phyloP scores from a whole-genome alignment of 2,329 filamentous ascomycete species.

The Zymoseptoria brevis region DNA sequence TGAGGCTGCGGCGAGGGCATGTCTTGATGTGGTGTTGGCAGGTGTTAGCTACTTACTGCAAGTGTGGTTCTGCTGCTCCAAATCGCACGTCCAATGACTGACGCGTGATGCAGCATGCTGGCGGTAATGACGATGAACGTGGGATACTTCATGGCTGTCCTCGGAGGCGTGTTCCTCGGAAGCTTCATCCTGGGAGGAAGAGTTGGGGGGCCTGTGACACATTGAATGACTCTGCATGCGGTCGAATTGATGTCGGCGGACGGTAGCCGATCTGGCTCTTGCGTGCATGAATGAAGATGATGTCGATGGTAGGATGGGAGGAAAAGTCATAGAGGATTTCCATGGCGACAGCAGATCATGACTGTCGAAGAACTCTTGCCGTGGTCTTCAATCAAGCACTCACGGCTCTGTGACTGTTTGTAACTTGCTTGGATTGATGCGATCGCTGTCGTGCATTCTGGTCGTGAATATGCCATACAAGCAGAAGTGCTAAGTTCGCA shows the following conservation, averaged over 20 bases:
- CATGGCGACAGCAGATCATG: no score
- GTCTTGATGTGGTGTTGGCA: constrained; percentile 58
- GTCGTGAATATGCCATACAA: no score
- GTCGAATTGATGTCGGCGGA: background rate
- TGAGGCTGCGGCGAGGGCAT: constrained; percentile 63
- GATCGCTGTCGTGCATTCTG: no score
- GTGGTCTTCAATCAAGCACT: no score
- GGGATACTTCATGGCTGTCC: constrained; percentile 70
- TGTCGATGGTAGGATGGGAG: background rate
- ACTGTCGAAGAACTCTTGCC: no score
- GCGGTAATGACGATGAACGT: constrained; percentile 81
- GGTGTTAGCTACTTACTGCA: constrained; percentile 78
- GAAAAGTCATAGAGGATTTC: background rate
- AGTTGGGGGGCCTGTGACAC: background rate
- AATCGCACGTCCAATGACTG: background rate
- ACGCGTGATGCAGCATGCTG: constrained; percentile 64
- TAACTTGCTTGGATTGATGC: no score
- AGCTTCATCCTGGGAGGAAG: constrained; percentile 15
- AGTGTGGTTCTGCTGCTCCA: constrained; percentile 33
- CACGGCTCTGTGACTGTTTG: no score
- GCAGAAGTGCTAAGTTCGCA: no score
- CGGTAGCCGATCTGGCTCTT: background rate
- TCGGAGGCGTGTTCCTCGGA: constrained; percentile 72
- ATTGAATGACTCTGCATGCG: background rate
- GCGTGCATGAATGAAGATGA: background rate